Base-by-base conservation (phyloP, 2,329 filamentous ascomycete species). In the Neobulgaria alba region DNA sequence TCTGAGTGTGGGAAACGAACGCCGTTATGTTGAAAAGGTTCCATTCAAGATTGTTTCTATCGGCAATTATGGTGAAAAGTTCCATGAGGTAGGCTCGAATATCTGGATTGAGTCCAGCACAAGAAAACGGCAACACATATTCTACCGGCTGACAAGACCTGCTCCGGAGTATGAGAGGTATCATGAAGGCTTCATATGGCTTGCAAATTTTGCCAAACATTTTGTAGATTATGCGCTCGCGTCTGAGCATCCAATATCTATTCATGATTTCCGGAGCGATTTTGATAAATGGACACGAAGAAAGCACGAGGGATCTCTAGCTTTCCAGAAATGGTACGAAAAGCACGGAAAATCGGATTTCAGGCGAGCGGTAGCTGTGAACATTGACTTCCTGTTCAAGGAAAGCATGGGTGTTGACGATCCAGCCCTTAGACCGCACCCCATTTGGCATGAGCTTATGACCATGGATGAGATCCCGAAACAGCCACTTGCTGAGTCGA, bases 171-270 rank as follows among this genome's bases (percentile, higher is more conserved):
- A 92, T 52, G 47, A 45, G 9, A 63, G 75, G 2, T 88, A 80
- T 51, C 72, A 79, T 43, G 36, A 61, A 0, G 69, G 75, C 0
- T 90, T 87, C 46, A 44, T 79, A 0, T 92, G 84, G 84, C 60
- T 89, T 1, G 80, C 77, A 0, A 71, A 82, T 38, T 63, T 92
- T 0, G 69, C 73, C 0, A 90, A 89, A 54, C 77, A 87, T 51
- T 71, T 83, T 17, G 67, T 88, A 1, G 81, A 88, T 46, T 92
- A 73, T 26, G 50, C 47, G 33, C 33, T 54, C 20, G 31, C 36
- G 12, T 45, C 42, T n/a, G 36, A 44, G 45, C 14, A 38, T 57
- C 7, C 18, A 4, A 69, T 82, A 1, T 59, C 61, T 0, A 63
- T 88, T 0, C 40, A 62, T 3, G 62, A 77, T 38, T 89, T 92